Percentiles rank a stretch among this genome's conserved stretches.
phyloP scores from a whole-genome alignment of 2,329 filamentous ascomycete genomes.

The Aspergillus ustus region DNA sequence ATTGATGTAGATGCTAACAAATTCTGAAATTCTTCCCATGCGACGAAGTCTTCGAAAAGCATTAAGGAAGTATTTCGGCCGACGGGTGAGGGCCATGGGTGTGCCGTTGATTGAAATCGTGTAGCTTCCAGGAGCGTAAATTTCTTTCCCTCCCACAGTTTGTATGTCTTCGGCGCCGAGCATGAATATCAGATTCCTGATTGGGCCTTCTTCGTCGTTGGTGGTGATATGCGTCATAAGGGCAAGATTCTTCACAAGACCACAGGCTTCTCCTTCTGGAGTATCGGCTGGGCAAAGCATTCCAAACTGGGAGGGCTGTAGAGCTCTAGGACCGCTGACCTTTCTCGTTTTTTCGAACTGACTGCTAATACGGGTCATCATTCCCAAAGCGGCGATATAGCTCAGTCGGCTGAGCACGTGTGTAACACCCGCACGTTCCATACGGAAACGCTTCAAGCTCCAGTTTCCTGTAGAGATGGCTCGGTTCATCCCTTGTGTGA shows the following conservation, averaged over 20 bases:
- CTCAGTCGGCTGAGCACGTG: conserved; percentile 94
- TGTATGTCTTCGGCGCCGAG: conserved; percentile 84
- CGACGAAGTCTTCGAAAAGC: conserved; percentile 85
- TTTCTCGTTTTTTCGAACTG: conserved; percentile 99
- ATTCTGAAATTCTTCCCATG: conserved; percentile 90
- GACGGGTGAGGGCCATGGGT: conserved; percentile 82
- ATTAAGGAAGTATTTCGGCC: conserved; percentile 83
- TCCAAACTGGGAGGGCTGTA: conserved; percentile 97
- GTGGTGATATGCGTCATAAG: conserved; percentile 99
- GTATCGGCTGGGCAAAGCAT: conserved; percentile 98
- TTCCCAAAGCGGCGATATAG: conserved; percentile 94
- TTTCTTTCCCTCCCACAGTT: conserved; percentile 79
- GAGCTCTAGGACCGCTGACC: conserved; percentile 89
- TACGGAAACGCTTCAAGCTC: conserved; percentile 97
- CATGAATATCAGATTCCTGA: conserved; percentile 83
- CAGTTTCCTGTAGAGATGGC: conserved; percentile 98
- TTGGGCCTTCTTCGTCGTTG: conserved; percentile 88
- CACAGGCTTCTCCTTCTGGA: conserved; percentile 96
- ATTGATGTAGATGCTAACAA: conserved; percentile 96
- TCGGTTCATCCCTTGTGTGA: conserved; percentile 90
- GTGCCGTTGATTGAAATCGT: conserved; percentile 96
- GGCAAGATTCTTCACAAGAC: conserved; percentile 95
- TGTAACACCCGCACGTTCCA: conserved; percentile 96
- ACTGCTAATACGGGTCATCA: conserved; percentile 99
- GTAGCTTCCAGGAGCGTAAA: conserved; percentile 82